These are phyloP conservation scores for Alternaria sp. DNA, from an alignment of 2,329 filamentous ascomycete species.

Conservation along the genomic window DNA sequence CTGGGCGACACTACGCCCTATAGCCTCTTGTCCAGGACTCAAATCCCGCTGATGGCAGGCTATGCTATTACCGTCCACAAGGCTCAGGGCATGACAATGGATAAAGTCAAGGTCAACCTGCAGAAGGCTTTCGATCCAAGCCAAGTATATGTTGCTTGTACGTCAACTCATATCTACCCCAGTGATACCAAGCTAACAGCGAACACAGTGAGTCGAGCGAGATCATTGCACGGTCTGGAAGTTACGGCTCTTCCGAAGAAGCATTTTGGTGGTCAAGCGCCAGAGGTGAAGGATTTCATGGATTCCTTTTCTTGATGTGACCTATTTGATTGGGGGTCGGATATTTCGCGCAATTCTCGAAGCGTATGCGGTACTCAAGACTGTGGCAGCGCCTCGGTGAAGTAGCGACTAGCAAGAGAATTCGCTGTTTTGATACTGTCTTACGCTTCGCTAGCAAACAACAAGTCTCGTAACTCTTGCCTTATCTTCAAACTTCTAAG, in stretches of 20 bases:
- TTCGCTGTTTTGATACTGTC: neutral
- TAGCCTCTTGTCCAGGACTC: conserved; percentile 61
- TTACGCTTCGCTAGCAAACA: neutral
- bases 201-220: conserved; percentile 58
- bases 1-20: conserved; percentile 56
- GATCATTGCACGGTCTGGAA: conserved; percentile 56
- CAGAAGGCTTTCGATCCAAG: conserved; percentile 61
- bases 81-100: conserved; percentile 63
- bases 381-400: neutral
- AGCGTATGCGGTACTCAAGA: neutral
- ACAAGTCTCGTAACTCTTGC: neutral
- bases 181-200: neutral
- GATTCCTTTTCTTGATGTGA: neutral
- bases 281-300: conserved; percentile 45
- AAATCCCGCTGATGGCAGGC: conserved; percentile 65
- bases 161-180: neutral
- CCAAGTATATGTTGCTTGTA: conserved; percentile 65
- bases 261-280: conserved; percentile 32
- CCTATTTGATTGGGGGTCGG: neutral
- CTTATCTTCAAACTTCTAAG: neutral
- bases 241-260: conserved; percentile 23
- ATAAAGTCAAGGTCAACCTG: conserved; percentile 63
- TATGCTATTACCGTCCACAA: conserved; percentile 72
- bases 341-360: neutral
- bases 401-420: neutral